These are phyloP conservation scores for Penicillium expansum DNA, from an alignment of 2,329 filamentous ascomycete genomes.

Conservation along the genomic window DNA sequence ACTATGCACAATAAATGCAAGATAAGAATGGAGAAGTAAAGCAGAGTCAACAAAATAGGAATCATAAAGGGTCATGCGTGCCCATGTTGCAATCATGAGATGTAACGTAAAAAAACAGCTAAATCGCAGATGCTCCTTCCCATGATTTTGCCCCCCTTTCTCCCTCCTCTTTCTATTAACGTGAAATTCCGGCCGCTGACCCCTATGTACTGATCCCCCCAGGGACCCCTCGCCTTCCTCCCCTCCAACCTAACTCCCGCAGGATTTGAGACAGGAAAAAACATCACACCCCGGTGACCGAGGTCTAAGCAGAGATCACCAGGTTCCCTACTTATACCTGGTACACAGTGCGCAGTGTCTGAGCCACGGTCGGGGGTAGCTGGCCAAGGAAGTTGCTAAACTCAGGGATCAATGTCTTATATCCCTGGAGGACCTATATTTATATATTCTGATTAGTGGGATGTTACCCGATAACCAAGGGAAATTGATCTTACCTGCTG, in stretches of 20 bases:
- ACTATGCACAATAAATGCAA: slow-evolving; percentile 15
- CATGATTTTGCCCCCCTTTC: slow-evolving; percentile 3
- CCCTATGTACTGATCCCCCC: not conserved
- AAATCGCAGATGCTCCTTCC: slow-evolving; percentile 14
- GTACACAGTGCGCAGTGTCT: slow-evolving; percentile 45
- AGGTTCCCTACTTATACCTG: slow-evolving; percentile 34
- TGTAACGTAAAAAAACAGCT: slow-evolving; percentile 16
- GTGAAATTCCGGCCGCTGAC: not conserved
- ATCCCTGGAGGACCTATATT: slow-evolving; percentile 45
- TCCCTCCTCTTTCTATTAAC: slow-evolving; percentile 9
- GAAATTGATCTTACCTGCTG: slow-evolving; percentile 61
- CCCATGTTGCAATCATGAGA: slow-evolving; percentile 18
- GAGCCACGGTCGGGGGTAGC: slow-evolving; percentile 38
- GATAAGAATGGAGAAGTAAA: slow-evolving; percentile 7
- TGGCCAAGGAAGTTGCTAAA: slow-evolving; percentile 47
- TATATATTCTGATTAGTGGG: not conserved
- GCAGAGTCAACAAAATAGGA: slow-evolving; percentile 9
- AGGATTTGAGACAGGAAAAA: not conserved
- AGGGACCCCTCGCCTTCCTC: not conserved
- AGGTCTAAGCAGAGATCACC: not conserved
- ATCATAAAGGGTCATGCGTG: slow-evolving; percentile 14
- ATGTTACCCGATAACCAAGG: not conserved
- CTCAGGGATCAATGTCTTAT: slow-evolving; percentile 48
- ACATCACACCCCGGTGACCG: not conserved
- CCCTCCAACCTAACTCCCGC: not conserved